Base-by-base conservation (phyloP, 495 filamentous ascomycete genomes). In the Penicillium verhagenii region DNA sequence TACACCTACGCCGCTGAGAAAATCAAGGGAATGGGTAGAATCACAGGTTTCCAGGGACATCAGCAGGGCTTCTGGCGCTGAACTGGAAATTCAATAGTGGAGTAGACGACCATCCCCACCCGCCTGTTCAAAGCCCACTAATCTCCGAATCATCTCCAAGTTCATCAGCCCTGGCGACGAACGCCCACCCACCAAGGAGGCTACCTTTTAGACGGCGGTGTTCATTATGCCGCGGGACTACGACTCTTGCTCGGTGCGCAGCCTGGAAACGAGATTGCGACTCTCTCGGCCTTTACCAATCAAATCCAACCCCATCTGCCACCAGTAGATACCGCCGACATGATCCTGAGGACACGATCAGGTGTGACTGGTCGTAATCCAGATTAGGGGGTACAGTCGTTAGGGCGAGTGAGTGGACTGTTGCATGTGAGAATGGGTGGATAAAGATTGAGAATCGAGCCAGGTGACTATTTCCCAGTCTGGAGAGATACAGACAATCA, bases 141-240 rank as follows among this genome's bases (percentile, higher is more conserved):
- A n/a, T n/a, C n/a, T n/a, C n/a, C n/a, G n/a, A n/a, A n/a, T n/a
- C n/a, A n/a, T n/a, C n/a, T n/a, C n/a, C n/a, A n/a, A n/a, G n/a
- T n/a, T n/a, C n/a, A n/a, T n/a, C n/a, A n/a, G 1, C 38, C 57
- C 24, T 91, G 87, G 87, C 78, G 87, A 14, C 87, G 85, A 59
- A 75, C 59, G 19, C 87, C 86, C 3, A 65, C 77, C 25, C 76
- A 88, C 59, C 86, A 89, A 63, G 87, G 85, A 14, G 87, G 87
- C 5, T 89, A 86, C 56, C 55, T 89, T 10, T 72, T 90, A 1
- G 87, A 90, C 58, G 84, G 82, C 1, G 87, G 87, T 4, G 83
- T 90, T 4, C 87, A 90, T 60, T 82, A 74, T 47, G 73, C 80
- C 11, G 87, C 87, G 6, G 81, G 68, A 0, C 67, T 82, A 8